phyloP scores from a whole-genome alignment of 306 rosid genomes.

The Castanopsis chinensis region DNA sequence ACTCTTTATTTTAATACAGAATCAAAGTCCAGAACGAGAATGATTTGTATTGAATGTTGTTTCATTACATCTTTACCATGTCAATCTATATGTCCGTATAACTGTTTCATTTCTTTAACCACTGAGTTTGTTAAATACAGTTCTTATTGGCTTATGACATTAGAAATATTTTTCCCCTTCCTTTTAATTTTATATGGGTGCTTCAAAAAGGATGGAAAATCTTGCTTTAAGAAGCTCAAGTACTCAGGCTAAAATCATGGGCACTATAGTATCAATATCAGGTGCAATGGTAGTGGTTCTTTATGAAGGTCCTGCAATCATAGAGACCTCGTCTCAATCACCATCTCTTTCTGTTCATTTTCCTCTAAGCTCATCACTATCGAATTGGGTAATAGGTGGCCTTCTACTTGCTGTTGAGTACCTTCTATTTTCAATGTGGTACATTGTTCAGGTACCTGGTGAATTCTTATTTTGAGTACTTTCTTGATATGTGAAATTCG shows the following conservation, averaged over 20 bases:
- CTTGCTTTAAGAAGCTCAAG: conserved; percentile 37
- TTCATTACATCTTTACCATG: neutral
- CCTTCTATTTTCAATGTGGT: conserved; percentile 38
- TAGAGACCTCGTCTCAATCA: conserved; percentile 3
- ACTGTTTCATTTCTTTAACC: neutral
- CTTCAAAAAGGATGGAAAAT: conserved; percentile 51
- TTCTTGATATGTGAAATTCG: neutral
- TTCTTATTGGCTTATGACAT: neutral
- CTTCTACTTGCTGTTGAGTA: conserved; percentile 26
- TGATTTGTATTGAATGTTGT: neutral
- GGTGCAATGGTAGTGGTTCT: conserved; percentile 57
- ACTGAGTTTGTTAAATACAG: neutral
- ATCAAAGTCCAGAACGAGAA: neutral
- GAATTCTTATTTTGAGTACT: neutral
- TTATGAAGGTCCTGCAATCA: conserved; percentile 42
- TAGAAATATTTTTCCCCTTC: neutral
- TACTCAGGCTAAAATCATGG: conserved; percentile 49
- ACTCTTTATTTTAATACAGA: neutral
- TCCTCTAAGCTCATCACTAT: conserved; percentile 20
- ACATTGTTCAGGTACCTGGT: conserved; percentile 43
- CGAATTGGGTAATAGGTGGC: conserved; percentile 52
- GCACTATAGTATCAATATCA: conserved; percentile 39
- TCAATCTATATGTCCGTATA: neutral
- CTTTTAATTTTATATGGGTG: neutral
- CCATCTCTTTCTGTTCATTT: neutral